Base-by-base conservation (phyloP, 306 rosid species). In the Trifolium dubium region DNA sequence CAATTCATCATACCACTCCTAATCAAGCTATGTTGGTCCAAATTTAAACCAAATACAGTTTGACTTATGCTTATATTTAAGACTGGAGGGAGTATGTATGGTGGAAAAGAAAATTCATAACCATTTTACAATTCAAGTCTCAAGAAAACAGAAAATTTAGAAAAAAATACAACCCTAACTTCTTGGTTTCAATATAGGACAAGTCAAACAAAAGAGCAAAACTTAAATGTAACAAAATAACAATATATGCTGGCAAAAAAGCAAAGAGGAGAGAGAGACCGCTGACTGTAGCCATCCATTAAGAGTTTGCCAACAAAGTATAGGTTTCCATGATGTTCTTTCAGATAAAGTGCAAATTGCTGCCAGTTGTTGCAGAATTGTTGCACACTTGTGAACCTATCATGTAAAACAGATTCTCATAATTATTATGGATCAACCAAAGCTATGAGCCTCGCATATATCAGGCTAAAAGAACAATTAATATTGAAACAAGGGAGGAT, bases 321-420 rank as follows among this genome's bases (percentile, higher is more conserved):
- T 75, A 79, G 89, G 66, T 79, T 89, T 91, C 92, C 89, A 87
- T 0, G 89, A 81, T 37, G 94, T 89, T 86, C 92, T 83, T 85
- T 88, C 97, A 4, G 96, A 86, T 80, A 93, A 71, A 77, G 85
- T 91, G 87, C 98, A 91, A 35, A 89, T 72, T 73, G 96, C 96
- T 34, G 98, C 96, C 81, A 93, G 84, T 72, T 91, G 97, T 83
- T 93, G 98, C 84, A 93, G 83, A 81, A 93, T 84, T 74, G 98
- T 91, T 31, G 98, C 97, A 83, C 98, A 91, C 83, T 93, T 93
- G 86, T 93, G 98, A 83, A 93, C 98, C 98, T 93, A 85, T 35
- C 64, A 70, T 34, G 59, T 60, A 69, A 63, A 39, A 67, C 67
- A 68, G 12, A 71, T 53, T 76, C 11, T 44, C 60, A 68, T 55